Evolutionary conservation across 2,329 filamentous ascomycete species (phyloP).

Genomic region (Neodidymelliopsis sp.): DNA sequence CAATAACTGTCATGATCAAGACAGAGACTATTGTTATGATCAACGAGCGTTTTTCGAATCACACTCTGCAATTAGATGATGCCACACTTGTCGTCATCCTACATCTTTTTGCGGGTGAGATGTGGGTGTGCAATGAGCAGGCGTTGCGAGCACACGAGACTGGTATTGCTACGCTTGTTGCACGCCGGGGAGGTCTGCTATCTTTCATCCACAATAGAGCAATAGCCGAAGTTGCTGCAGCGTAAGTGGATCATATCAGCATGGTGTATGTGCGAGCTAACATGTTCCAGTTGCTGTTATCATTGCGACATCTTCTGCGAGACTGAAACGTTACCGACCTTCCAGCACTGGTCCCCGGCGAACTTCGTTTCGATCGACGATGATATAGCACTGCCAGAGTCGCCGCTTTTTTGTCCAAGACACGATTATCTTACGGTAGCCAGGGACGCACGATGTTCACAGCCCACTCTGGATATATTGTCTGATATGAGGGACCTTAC

Average conservation of each 20-base stretch:
- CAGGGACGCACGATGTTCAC: constrained; percentile 31
- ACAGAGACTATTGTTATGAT: constrained; percentile 37
- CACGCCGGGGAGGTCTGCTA: constrained; percentile 32
- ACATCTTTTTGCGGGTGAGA: constrained; percentile 41
- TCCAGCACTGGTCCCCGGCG: constrained; percentile 23
- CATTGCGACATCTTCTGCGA: constrained; percentile 43
- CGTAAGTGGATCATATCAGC: constrained; percentile 27
- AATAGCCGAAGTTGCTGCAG: constrained; percentile 30
- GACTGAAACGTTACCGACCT: constrained; percentile 24
- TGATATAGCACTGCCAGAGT: constrained; percentile 36
- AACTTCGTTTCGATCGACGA: constrained; percentile 1
- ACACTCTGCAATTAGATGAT: constrained; percentile 24
- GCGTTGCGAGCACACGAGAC: constrained; percentile 32
- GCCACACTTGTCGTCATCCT: constrained; percentile 40
- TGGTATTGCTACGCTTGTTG: constrained; percentile 36
- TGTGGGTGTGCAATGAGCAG: constrained; percentile 42
- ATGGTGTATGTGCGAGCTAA: constrained; percentile 7
- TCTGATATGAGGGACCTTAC: constrained; percentile 45
- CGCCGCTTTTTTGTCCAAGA: constrained; percentile 43
- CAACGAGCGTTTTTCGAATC: constrained; percentile 28
- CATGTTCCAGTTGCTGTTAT: constrained; percentile 26
- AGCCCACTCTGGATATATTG: constrained; percentile 33
- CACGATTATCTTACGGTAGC: constrained; percentile 28
- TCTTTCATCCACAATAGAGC: constrained; percentile 19
- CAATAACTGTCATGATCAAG: constrained; percentile 36